Base-by-base conservation (phyloP, 305 asterid genomes). In the Ilex paraguariensis region DNA sequence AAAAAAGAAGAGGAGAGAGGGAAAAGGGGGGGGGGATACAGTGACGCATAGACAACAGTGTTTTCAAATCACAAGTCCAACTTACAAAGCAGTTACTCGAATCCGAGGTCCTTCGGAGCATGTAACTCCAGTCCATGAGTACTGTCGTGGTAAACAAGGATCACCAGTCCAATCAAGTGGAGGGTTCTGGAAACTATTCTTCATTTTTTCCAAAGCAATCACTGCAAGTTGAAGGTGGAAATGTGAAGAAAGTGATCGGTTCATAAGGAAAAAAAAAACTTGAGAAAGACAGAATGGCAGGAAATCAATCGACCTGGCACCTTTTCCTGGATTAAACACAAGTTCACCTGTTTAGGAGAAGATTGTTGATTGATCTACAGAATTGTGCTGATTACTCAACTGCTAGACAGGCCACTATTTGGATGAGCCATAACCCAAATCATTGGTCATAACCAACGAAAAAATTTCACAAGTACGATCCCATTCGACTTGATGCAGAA, bases 111-210 rank as follows among this genome's bases (percentile, higher is more conserved):
- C 95, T 62, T 63, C 79, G 16, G 87, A 78, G 70, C 98, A 92
- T 64, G 88, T 77, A 72, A 92, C 82, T 60, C 98, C 98, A 31
- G 97, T 82, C 98, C 98, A 92, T 17, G 82, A 55, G 79, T 85
- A 87, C 64, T 62, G 76, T 49, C 70, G 77, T 32, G 98, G 98
- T 66, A 87, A 75, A 78, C 98, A 92, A 0, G 98, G 98, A 78
- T 92, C 98, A 44, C 98, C 97, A 31, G 75, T 64, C 98, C 98
- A 92, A 74, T 92, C 97, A 42, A 79, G 65, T 1, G 96, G 98
- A 70, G 94, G 82, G 77, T 82, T 82, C 73, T 30, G 69, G 76
- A 92, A 84, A 56, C 90, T 80, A 46, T 52, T 64, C 71, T 80
- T 86, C 72, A 92, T 65, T 57, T 64, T 65, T 79, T 82, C 82